Conservation (phyloP, 768 basidiomycete genomes). For the Tulasnella sp. region DNA sequence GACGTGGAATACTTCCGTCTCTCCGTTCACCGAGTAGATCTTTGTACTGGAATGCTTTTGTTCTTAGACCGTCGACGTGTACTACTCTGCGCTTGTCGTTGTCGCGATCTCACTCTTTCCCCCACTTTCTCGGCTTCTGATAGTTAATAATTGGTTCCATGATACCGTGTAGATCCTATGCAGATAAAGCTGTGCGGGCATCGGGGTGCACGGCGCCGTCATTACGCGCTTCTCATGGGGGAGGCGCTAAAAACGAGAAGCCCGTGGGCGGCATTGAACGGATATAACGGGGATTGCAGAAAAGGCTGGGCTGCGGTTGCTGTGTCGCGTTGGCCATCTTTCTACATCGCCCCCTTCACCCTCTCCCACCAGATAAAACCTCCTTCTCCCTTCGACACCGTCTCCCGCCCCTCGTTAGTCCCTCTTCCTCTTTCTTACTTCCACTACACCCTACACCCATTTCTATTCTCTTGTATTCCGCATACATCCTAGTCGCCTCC, state of each 20-base stretch:
- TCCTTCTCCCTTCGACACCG: background rate
- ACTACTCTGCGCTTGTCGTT: background rate
- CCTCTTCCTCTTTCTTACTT: constrained; percentile 1
- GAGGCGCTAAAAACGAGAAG: constrained; percentile 13
- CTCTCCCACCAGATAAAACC: constrained; percentile 10
- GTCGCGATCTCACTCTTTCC: background rate
- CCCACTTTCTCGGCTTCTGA: background rate
- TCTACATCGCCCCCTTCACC: constrained; percentile 21
- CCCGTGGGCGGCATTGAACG: background rate
- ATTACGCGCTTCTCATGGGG: background rate
- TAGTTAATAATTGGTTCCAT: background rate
- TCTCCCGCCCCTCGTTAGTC: constrained; percentile 13
- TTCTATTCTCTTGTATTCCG: background rate
- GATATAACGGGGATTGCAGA: constrained; percentile 7
- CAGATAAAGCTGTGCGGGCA: constrained; percentile 5
- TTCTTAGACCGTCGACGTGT: constrained; percentile 14
- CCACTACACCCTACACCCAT: background rate
- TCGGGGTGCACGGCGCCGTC: background rate
- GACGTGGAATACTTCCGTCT: constrained; percentile 57
- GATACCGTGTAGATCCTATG: background rate
- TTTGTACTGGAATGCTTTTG: background rate
- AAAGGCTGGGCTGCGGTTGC: constrained; percentile 24
- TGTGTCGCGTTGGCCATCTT: constrained; percentile 6
- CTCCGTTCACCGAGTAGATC: constrained; percentile 2
- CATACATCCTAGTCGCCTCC: background rate